Evolutionary conservation across 495 filamentous ascomycete genomes (phyloP).

Genomic region (Darksidea phi): DNA sequence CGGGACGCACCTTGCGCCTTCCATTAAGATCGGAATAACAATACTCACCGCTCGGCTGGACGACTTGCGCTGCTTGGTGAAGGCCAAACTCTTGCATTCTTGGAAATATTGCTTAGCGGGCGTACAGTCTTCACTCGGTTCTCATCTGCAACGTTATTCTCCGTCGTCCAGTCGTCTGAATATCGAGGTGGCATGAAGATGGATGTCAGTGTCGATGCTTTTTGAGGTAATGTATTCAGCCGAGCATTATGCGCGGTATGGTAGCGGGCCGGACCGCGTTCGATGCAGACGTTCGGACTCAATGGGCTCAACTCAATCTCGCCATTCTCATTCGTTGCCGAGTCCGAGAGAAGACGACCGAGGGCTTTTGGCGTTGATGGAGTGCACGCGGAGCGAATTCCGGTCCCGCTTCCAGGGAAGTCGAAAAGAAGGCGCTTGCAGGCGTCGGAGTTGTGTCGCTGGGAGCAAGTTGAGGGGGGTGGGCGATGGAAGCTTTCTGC

Average conservation of each 20-base stretch:
- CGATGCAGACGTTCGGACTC: constrained; percentile 23
- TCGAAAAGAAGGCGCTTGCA: too few relatives aligned
- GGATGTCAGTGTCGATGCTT: not conserved
- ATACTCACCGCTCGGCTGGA: not conserved
- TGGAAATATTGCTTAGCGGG: too few relatives aligned
- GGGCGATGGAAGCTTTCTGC: too few relatives aligned
- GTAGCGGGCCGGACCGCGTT: constrained; percentile 16
- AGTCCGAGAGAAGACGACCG: not conserved
- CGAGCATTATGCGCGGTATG: not conserved
- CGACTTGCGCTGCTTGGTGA: too few relatives aligned
- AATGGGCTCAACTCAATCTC: constrained; percentile 10
- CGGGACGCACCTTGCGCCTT: constrained; percentile 2
- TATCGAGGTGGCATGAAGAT: not conserved
- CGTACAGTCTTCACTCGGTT: too few relatives aligned
- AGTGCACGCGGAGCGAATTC: not conserved
- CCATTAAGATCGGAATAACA: not conserved
- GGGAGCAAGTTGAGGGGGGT: too few relatives aligned
- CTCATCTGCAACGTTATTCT: too few relatives aligned
- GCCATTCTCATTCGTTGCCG: not conserved
- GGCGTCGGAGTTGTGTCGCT: too few relatives aligned
- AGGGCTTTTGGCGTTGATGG: not conserved
- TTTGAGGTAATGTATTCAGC: not conserved
- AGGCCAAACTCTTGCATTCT: too few relatives aligned
- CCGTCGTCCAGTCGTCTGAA: too few relatives aligned
- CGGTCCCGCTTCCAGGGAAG: not conserved